These are phyloP conservation scores for Coriolopsis trogii DNA, from an alignment of 1,284 basidiomycete species.

Conservation along the genomic window DNA sequence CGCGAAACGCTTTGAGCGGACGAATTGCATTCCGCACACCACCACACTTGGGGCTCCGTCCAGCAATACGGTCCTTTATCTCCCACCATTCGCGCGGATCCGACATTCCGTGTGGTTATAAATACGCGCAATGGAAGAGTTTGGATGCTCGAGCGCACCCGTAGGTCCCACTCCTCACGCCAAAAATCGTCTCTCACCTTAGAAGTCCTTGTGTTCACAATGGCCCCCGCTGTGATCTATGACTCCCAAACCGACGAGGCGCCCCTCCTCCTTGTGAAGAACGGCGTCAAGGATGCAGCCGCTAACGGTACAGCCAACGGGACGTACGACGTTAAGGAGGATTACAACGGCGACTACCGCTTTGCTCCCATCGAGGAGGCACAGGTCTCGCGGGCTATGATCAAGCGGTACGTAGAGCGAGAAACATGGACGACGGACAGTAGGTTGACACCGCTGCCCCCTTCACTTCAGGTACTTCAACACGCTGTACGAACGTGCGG, in stretches of 20 bases:
- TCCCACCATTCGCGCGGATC: no score
- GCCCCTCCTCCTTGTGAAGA: slow-evolving; percentile 30
- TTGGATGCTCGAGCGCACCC: no score
- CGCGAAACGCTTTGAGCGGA: slow-evolving; percentile 4
- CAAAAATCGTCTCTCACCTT: background rate
- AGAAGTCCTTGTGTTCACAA: slow-evolving; percentile 12
- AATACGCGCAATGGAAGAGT: slow-evolving; percentile 2
- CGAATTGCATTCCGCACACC: slow-evolving; percentile 4
- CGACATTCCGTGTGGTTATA: no score
- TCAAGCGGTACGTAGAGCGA: slow-evolving; percentile 58
- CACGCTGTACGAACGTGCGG: slow-evolving; percentile 71
- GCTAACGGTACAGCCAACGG: slow-evolving; percentile 1
- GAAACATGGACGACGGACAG: background rate
- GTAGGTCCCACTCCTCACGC: background rate
- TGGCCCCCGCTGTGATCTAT: slow-evolving; percentile 39
- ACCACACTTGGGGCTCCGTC: no score
- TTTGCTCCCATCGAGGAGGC: slow-evolving; percentile 80
- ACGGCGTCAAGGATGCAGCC: slow-evolving; percentile 20
- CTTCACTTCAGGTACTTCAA: slow-evolving; percentile 58
- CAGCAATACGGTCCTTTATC: no score
- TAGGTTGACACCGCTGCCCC: background rate
- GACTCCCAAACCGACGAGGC: slow-evolving; percentile 27
- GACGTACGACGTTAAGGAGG: slow-evolving; percentile 44
- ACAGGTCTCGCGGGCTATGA: slow-evolving; percentile 80
- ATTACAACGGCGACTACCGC: slow-evolving; percentile 64